Evolutionary conservation across 2,329 filamentous ascomycete genomes (phyloP).

Genomic region (Eutypella sp.): DNA sequence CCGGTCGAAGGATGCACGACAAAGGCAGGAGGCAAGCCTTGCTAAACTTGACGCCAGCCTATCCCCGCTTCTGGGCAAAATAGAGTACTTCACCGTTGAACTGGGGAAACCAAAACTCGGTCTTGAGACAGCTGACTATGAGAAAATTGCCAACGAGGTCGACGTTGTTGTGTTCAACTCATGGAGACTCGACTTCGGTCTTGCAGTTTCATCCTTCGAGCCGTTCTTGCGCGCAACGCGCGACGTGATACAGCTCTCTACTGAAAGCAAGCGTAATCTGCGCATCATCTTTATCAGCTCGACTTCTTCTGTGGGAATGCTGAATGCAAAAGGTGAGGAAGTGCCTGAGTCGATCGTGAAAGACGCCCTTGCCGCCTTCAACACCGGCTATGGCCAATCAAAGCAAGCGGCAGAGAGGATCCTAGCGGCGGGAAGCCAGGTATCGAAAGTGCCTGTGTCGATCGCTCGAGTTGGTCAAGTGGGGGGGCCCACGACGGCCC

Average conservation of each 20-base stretch:
- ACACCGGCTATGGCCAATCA: slow-evolving; percentile 18
- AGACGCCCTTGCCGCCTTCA: slow-evolving; percentile 7
- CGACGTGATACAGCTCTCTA: slow-evolving; percentile 7
- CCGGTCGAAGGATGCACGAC: background rate
- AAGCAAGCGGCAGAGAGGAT: slow-evolving; percentile 17
- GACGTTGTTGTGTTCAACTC: slow-evolving; percentile 14
- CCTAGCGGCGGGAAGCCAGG: slow-evolving; percentile 3
- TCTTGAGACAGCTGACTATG: slow-evolving; percentile 1
- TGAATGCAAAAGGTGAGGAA: background rate
- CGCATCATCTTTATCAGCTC: slow-evolving; percentile 20
- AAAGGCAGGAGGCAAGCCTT: slow-evolving; percentile 1
- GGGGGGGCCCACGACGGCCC: slow-evolving; percentile 7
- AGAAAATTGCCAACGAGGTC: slow-evolving; percentile 2
- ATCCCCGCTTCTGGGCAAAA: background rate
- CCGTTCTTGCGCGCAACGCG: slow-evolving; percentile 6
- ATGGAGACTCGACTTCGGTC: slow-evolving; percentile 15
- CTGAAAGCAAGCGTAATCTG: background rate
- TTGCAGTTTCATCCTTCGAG: slow-evolving; percentile 9
- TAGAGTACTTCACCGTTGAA: slow-evolving; percentile 3
- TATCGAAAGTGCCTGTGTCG: slow-evolving; percentile 11
- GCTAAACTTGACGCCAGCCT: background rate
- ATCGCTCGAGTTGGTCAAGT: slow-evolving; percentile 15
- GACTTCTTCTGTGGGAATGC: slow-evolving; percentile 1
- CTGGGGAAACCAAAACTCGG: slow-evolving; percentile 6
- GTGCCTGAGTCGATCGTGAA: slow-evolving; percentile 4